These are phyloP conservation scores for Bryoerythrophyllum caledonicum DNA, from an alignment of 225 moss, liverwort and hornwort species.

Conservation along the genomic window DNA sequence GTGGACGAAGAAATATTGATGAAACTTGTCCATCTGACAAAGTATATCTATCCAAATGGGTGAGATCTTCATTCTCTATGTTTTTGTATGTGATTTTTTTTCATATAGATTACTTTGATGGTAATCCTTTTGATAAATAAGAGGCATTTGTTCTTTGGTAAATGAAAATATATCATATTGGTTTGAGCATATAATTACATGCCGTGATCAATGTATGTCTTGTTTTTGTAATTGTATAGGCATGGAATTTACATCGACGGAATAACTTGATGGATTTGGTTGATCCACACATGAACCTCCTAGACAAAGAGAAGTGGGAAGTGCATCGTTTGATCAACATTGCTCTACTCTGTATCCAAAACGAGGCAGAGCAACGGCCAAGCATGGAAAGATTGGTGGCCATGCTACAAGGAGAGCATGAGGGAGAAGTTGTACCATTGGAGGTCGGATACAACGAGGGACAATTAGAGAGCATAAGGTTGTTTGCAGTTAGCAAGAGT, in stretches of 20 bases:
- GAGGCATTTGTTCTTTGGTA: too few species aligned
- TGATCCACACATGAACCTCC: background rate
- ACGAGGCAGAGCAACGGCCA: background rate
- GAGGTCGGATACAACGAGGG: background rate
- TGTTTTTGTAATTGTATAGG: background rate
- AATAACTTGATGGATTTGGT: conserved; percentile 16
- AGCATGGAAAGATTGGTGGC: conserved; percentile 25
- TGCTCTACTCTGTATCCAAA: conserved; percentile 14
- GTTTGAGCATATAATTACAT: too few species aligned
- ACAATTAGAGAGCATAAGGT: background rate
- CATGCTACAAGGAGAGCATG: conserved; percentile 27
- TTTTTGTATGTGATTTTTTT: too few species aligned
- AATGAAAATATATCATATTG: too few species aligned
- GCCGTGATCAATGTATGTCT: too few species aligned
- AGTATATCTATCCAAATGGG: conserved; percentile 17
- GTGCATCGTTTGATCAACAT: conserved; percentile 2
- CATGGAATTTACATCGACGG: background rate
- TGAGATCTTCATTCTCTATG: background rate
- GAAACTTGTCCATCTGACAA: background rate
- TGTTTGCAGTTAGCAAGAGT: background rate
- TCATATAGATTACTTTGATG: too few species aligned
- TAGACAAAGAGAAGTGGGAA: background rate
- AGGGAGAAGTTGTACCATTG: background rate
- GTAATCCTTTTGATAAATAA: too few species aligned
- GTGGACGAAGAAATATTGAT: conserved; percentile 22